Conservation (phyloP, 768 basidiomycete genomes). For the Mycena rosella region DNA sequence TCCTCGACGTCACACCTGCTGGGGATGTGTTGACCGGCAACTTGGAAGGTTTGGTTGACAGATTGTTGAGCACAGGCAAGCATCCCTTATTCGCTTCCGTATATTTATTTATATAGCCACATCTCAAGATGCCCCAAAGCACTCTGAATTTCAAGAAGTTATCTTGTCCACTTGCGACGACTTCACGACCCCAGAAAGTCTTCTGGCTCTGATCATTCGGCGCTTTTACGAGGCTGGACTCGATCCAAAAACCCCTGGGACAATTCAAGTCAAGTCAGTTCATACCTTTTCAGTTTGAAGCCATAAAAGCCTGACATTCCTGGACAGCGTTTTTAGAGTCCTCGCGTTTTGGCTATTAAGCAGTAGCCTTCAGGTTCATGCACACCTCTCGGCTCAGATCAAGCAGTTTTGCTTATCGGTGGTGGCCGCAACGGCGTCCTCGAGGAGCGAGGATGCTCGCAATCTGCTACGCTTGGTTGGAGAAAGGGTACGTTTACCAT, state of each 20-base stretch:
- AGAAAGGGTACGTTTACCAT: conserved; percentile 39
- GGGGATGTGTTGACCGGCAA: conserved; percentile 55
- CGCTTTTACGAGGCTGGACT: conserved; percentile 52
- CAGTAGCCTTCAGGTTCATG: conserved; percentile 45
- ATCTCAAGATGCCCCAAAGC: conserved; percentile 46
- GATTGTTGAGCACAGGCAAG: conserved; percentile 52
- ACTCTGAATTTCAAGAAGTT: conserved; percentile 54
- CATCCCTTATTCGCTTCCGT: neutral
- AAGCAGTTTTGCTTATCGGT: conserved; percentile 50
- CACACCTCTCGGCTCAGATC: conserved; percentile 51
- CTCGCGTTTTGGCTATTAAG: conserved; percentile 53
- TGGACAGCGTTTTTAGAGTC: conserved; percentile 51
- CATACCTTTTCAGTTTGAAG: conserved; percentile 7
- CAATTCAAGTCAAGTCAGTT: conserved; percentile 54
- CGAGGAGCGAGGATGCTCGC: conserved; percentile 50
- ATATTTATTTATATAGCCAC: neutral
- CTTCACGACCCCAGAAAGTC: conserved; percentile 56
- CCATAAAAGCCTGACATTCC: neutral
- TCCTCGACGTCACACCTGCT: conserved; percentile 43
- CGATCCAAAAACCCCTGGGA: conserved; percentile 45
- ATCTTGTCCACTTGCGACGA: conserved; percentile 58
- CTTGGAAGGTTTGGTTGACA: conserved; percentile 58
- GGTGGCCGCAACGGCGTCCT: conserved; percentile 42
- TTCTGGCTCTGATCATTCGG: conserved; percentile 53
- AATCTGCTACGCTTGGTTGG: conserved; percentile 48